A percentile compares a stretch with the other conserved stretches of the same genome.
These are phyloP conservation scores for Obelidium mucronatum DNA, from an alignment of 192 early-diverging fungal genomes.

Conservation along the genomic window DNA sequence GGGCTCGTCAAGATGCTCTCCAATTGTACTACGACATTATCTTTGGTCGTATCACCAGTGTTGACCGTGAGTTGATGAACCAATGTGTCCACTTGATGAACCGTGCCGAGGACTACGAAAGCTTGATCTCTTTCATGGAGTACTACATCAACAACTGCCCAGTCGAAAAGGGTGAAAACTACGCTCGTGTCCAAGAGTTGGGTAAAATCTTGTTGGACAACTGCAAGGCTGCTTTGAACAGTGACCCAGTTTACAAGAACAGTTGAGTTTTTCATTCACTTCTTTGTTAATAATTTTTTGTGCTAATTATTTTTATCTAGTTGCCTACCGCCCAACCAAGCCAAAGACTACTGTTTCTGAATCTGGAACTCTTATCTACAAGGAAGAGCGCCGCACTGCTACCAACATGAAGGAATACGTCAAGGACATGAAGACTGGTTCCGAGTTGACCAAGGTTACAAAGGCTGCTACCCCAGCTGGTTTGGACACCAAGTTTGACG, in stretches of 20 bases:
- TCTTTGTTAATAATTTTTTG: background rate
- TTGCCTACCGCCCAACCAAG: slow-evolving; percentile 80
- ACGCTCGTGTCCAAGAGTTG: slow-evolving; percentile 80
- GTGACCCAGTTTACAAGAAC: slow-evolving; percentile 89
- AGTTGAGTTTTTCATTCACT: slow-evolving; percentile 3
- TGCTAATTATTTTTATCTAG: slow-evolving; percentile 42
- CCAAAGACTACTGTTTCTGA: slow-evolving; percentile 82
- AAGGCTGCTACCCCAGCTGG: slow-evolving; percentile 50
- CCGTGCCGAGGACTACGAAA: slow-evolving; percentile 70
- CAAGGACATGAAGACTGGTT: slow-evolving; percentile 74
- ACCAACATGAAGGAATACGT: slow-evolving; percentile 96
- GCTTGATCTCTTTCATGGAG: slow-evolving; percentile 83
- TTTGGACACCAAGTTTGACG: slow-evolving; percentile 70
- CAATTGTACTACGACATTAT: slow-evolving; percentile 92
- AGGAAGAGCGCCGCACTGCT: slow-evolving; percentile 82
- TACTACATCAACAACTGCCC: slow-evolving; percentile 84
- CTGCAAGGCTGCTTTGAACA: slow-evolving; percentile 81
- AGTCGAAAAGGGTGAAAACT: slow-evolving; percentile 81
- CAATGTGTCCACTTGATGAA: slow-evolving; percentile 93
- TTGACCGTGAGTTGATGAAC: slow-evolving; percentile 93
- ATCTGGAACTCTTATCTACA: slow-evolving; percentile 84
- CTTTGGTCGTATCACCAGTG: slow-evolving; percentile 83
- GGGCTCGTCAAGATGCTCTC: slow-evolving; percentile 89
- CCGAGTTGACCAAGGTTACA: slow-evolving; percentile 48
- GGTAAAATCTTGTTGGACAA: slow-evolving; percentile 87